These are phyloP conservation scores for Linum lewisii DNA, from an alignment of 345 rosid genomes.

Conservation along the genomic window DNA sequence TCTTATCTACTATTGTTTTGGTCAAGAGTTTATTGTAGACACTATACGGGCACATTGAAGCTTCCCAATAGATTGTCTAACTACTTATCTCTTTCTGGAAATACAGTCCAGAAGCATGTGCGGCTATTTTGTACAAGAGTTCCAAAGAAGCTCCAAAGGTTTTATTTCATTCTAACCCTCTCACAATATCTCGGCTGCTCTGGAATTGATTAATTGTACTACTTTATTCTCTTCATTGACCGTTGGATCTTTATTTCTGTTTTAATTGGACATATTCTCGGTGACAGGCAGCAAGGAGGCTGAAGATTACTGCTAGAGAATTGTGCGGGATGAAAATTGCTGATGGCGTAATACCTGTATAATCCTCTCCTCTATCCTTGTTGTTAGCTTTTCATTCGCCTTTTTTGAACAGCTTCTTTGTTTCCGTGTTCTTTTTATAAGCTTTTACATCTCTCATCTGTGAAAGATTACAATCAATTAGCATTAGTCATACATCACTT, in stretches of 20 bases:
- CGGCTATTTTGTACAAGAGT: slow-evolving; percentile 25
- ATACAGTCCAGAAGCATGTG: slow-evolving; percentile 25
- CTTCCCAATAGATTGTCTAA: neutral
- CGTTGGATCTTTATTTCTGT: neutral
- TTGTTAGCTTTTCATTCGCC: neutral
- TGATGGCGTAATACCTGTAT: slow-evolving; percentile 25
- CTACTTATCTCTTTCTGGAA: neutral
- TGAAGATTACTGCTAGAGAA: slow-evolving; percentile 28
- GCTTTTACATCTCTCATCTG: too few relatives aligned
- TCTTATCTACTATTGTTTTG: too few relatives aligned
- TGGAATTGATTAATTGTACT: neutral
- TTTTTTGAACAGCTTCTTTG: slow-evolving; percentile 1
- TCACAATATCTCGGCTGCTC: neutral
- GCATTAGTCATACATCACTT: too few relatives aligned
- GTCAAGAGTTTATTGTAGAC: too few relatives aligned
- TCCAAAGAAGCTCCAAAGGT: slow-evolving; percentile 25
- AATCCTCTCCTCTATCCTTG: neutral
- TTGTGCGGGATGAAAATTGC: slow-evolving; percentile 23
- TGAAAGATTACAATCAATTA: too few relatives aligned
- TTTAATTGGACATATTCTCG: neutral
- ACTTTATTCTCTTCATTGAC: neutral
- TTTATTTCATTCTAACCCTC: neutral
- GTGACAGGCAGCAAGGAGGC: slow-evolving; percentile 22
- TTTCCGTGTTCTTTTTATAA: neutral
- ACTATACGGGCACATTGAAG: neutral